Evolutionary conservation across 2,329 filamentous ascomycete species (phyloP).

Genomic region (Arthrobotrys sinensis): DNA sequence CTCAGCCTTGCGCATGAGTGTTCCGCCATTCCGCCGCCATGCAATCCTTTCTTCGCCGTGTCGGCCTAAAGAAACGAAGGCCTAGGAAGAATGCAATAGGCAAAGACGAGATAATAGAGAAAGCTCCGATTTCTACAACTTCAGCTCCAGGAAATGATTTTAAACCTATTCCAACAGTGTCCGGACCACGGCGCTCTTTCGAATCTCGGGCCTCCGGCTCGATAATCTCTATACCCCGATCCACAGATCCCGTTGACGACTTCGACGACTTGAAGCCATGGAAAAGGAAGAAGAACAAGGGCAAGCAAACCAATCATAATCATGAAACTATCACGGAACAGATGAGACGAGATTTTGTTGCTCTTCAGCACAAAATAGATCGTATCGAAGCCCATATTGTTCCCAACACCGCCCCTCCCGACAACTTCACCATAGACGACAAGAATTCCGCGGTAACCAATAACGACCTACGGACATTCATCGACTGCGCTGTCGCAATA

Average conservation of each 20-base stretch:
- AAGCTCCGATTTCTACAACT: background rate
- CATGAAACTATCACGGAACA: constrained; percentile 14
- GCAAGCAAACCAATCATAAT: background rate
- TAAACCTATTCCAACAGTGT: background rate
- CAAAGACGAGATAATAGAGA: background rate
- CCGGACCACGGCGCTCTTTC: background rate
- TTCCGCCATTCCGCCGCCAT: background rate
- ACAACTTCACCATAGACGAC: background rate
- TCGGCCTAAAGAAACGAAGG: background rate
- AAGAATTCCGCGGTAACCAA: background rate
- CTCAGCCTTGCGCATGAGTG: constrained; percentile 2
- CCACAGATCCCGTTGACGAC: background rate
- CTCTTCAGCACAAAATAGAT: constrained; percentile 1
- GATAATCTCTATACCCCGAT: constrained; percentile 10
- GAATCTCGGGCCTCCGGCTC: constrained; percentile 16
- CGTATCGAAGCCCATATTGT: constrained; percentile 17
- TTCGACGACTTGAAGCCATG: constrained; percentile 12
- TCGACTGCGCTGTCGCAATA: constrained; percentile 8
- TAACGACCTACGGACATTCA: constrained; percentile 16
- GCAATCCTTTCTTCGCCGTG: background rate
- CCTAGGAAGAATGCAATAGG: constrained; percentile 2
- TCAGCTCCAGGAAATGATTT: background rate
- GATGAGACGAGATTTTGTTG: constrained; percentile 9
- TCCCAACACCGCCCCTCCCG: background rate
- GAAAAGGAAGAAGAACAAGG: constrained; percentile 13